Percentiles rank a stretch among this genome's conserved stretches.
Evolutionary conservation across 257 asterid genomes (phyloP).

Genomic region (Rubia yunnanensis): DNA sequence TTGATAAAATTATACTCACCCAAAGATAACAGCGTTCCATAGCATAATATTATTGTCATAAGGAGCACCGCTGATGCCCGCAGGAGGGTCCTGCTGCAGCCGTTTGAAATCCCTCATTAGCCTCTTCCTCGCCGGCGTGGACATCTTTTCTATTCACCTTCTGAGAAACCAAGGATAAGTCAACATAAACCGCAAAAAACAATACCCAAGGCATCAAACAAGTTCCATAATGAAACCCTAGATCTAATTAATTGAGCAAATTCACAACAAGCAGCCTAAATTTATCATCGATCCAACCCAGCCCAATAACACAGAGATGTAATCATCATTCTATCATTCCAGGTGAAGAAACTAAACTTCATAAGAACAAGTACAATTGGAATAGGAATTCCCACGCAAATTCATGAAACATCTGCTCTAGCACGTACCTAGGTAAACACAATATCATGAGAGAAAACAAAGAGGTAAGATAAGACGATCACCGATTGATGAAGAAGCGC

Average conservation of each 20-base stretch:
- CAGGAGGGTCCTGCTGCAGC: slow-evolving; percentile 92
- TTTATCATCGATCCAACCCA: background rate
- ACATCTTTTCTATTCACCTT: slow-evolving; percentile 50
- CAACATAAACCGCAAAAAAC: background rate
- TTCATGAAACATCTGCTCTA: background rate
- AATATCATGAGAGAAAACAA: background rate
- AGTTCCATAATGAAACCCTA: slow-evolving; percentile 13
- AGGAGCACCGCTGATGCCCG: slow-evolving; percentile 94
- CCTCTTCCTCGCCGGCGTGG: slow-evolving; percentile 83
- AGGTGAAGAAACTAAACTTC: background rate
- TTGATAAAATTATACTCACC: slow-evolving; percentile 48
- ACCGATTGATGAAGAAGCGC: background rate
- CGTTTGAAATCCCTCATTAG: slow-evolving; percentile 95
- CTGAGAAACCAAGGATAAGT: background rate
- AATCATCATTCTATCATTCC: background rate
- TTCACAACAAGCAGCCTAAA: background rate
- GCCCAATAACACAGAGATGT: background rate
- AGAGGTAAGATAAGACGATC: background rate
- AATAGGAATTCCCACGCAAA: background rate
- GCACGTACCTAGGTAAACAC: background rate
- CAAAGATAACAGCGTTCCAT: slow-evolving; percentile 92
- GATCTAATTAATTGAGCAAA: slow-evolving; percentile 10
- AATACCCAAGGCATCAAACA: background rate
- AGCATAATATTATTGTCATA: slow-evolving; percentile 85
- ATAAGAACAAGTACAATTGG: background rate